Evolutionary conservation across 2,329 filamentous ascomycete species (phyloP).

Genomic region (Saccharata proteae): DNA sequence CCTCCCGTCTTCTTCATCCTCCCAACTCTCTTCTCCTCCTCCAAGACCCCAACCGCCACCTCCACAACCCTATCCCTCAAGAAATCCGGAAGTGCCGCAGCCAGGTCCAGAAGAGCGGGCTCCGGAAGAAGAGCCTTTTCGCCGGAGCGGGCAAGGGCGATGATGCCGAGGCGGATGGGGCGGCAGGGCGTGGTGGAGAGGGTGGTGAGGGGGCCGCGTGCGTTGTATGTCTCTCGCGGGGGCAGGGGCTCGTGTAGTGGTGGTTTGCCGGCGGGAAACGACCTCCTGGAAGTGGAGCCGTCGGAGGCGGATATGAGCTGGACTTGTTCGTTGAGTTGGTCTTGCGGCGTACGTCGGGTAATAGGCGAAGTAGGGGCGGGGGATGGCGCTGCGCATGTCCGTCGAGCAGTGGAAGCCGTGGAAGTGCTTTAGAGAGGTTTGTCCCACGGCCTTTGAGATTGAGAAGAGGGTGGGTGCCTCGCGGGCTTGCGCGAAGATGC

Average conservation of each 20-base stretch:
- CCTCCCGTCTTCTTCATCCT: no score
- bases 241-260: conserved; percentile 9
- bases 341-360: conserved; percentile 20
- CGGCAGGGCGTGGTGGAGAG: conserved; percentile 18
- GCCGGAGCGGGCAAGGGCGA: conserved; percentile 31
- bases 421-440: conserved; percentile 3
- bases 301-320: conserved; percentile 14
- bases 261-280: conserved; percentile 2
- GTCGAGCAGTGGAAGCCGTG: conserved; percentile 15
- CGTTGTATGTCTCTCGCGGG: conserved; percentile 17
- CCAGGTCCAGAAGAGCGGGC: conserved; percentile 32
- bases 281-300: conserved; percentile 11
- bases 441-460: background rate
- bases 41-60: conserved; percentile 23
- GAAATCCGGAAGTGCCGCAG: conserved; percentile 34
- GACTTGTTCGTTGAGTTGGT: conserved; percentile 17
- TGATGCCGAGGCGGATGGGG: conserved; percentile 28
- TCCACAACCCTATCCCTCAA: conserved; percentile 33
- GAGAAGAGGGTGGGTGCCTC: conserved; percentile 14
- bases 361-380: conserved; percentile 20
- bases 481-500: conserved; percentile 19
- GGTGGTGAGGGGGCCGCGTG: conserved; percentile 12
- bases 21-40: conserved; percentile 10
- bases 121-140: conserved; percentile 30
- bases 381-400: conserved; percentile 19